Evolutionary conservation across 441 rosid genomes (phyloP).

Genomic region (Kokia cookei): DNA sequence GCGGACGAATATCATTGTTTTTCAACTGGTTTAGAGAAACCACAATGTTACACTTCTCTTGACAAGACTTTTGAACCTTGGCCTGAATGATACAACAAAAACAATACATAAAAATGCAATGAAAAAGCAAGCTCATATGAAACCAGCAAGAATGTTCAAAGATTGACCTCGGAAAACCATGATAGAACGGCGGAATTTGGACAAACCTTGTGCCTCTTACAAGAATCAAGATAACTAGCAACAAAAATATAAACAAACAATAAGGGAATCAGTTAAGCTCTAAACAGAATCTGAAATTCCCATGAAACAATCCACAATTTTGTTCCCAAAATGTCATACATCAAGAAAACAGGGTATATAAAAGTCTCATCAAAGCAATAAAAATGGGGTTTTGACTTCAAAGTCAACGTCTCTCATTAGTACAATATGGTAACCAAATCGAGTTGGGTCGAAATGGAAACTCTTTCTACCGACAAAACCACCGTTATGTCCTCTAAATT

Average conservation of each 20-base stretch:
- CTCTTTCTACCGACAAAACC: background rate
- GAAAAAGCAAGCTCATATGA: background rate
- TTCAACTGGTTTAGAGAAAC: slow-evolving; percentile 36
- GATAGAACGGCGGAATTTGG: slow-evolving; percentile 31
- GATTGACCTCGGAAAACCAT: slow-evolving; percentile 39
- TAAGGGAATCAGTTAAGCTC: background rate
- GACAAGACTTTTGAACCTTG: slow-evolving; percentile 21
- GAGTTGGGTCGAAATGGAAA: background rate
- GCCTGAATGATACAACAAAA: slow-evolving; percentile 25
- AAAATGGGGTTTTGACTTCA: background rate
- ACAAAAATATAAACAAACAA: slow-evolving; percentile 2
- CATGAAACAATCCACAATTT: background rate
- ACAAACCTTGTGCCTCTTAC: slow-evolving; percentile 29
- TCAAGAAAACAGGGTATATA: background rate
- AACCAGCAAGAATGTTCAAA: background rate
- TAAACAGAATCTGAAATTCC: background rate
- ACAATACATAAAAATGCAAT: background rate
- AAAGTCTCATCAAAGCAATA: background rate
- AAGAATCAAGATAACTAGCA: slow-evolving; percentile 38
- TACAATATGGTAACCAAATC: background rate
- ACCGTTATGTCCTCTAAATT: background rate
- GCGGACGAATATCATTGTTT: slow-evolving; percentile 30
- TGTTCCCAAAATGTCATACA: background rate
- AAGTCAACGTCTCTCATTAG: background rate
- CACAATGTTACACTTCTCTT: slow-evolving; percentile 24